A percentile compares a stretch with the other conserved stretches of the same genome.
phyloP scores from a whole-genome alignment of 371 early-diverging fungal genomes.

The Umbelopsis sp. region DNA sequence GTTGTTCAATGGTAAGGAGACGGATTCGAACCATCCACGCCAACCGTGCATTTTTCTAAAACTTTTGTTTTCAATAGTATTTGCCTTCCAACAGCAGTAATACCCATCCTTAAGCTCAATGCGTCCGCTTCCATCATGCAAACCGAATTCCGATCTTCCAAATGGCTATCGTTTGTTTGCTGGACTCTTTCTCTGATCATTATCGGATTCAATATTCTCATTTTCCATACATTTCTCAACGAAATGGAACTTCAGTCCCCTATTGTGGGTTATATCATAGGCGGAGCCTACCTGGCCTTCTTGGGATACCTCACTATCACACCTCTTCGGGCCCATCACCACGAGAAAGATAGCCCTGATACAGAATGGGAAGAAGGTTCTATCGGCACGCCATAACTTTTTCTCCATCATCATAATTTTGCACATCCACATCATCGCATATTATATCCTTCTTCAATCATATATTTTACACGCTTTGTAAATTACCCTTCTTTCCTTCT shows the following conservation, averaged over 20 bases:
- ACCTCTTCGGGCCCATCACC: neutral
- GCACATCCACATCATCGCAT: neutral
- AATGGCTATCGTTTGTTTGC: slow-evolving; percentile 28
- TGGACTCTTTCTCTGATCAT: slow-evolving; percentile 44
- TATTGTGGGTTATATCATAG: slow-evolving; percentile 23
- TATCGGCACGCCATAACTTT: neutral
- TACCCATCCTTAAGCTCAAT: slow-evolving; percentile 70
- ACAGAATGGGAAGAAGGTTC: neutral
- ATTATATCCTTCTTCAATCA: neutral
- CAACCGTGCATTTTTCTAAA: neutral
- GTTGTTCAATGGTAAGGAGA: slow-evolving; percentile 54
- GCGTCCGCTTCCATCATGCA: slow-evolving; percentile 45
- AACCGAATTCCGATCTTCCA: slow-evolving; percentile 46
- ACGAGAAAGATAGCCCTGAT: neutral
- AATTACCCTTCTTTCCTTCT: neutral
- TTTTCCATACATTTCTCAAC: slow-evolving; percentile 44
- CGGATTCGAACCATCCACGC: neutral
- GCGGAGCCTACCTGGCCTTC: slow-evolving; percentile 24
- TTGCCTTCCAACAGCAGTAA: slow-evolving; percentile 71
- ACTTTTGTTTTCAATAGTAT: slow-evolving; percentile 34
- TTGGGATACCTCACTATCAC: slow-evolving; percentile 25
- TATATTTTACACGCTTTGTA: neutral
- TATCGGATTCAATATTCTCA: slow-evolving; percentile 51
- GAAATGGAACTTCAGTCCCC: slow-evolving; percentile 18
- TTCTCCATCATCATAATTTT: neutral